These are phyloP conservation scores for Colletotrichum coccodes DNA, from an alignment of 2,329 filamentous ascomycete species.

Conservation along the genomic window DNA sequence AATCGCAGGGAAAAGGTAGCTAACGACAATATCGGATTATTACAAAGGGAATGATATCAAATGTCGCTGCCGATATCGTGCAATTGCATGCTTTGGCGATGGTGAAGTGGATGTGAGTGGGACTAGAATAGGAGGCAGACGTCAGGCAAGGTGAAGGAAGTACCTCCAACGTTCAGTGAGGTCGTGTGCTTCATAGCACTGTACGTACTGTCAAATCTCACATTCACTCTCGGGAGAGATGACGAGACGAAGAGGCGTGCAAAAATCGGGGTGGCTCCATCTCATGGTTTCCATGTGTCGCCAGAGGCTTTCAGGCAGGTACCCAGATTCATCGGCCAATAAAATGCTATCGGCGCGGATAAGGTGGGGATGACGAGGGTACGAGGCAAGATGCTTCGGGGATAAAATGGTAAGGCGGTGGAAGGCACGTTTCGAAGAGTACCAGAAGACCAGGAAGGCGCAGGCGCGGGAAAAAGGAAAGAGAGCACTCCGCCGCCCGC, in stretches of 20 bases:
- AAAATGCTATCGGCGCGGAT: background rate
- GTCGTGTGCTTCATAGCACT: background rate
- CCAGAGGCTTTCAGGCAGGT: slow-evolving; percentile 19
- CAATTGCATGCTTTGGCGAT: slow-evolving; percentile 3
- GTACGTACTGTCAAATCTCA: background rate
- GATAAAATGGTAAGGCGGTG: slow-evolving; percentile 14
- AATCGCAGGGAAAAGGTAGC: background rate
- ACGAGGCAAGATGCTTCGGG: slow-evolving; percentile 11
- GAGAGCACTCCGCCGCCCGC: background rate
- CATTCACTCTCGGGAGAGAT: background rate
- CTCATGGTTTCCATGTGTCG: slow-evolving; percentile 29
- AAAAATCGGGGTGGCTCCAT: slow-evolving; percentile 11
- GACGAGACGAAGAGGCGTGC: slow-evolving; percentile 10
- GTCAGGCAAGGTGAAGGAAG: background rate
- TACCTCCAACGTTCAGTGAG: no score
- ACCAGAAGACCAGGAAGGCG: background rate
- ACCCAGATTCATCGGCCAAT: slow-evolving; percentile 6
- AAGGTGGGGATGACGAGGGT: slow-evolving; percentile 2
- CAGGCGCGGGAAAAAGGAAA: background rate
- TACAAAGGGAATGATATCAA: background rate
- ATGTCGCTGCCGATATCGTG: background rate
- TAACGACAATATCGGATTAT: slow-evolving; percentile 1
- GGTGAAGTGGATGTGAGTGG: slow-evolving; percentile 13
- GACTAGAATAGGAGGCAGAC: background rate
- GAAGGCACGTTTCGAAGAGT: background rate